A percentile compares a stretch with the other conserved stretches of the same genome.
Evolutionary conservation across 2,329 filamentous ascomycete species (phyloP).

Genomic region (Fusarium irregulare): DNA sequence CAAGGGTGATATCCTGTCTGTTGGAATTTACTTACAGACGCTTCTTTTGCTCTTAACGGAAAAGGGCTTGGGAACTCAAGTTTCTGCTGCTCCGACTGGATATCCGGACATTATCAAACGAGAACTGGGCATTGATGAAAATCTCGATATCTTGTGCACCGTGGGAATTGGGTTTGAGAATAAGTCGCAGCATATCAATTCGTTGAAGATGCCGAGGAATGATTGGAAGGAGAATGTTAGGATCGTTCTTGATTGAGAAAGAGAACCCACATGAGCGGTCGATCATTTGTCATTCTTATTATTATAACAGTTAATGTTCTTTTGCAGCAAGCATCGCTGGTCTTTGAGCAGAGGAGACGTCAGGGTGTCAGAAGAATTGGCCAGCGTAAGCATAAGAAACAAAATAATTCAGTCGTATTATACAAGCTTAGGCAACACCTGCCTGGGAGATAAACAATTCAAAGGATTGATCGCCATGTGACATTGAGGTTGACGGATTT

Average conservation of each 20-base stretch:
- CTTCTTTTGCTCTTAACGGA: conserved; percentile 28
- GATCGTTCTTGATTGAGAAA: not conserved
- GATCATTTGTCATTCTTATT: no score
- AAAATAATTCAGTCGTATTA: no score
- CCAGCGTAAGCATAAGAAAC: no score
- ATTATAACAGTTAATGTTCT: no score
- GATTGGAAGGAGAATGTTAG: conserved; percentile 17
- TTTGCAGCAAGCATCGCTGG: no score
- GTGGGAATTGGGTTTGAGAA: conserved; percentile 27
- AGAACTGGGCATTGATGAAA: conserved; percentile 7
- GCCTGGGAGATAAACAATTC: not conserved
- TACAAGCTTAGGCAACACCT: no score
- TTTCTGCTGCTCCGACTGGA: conserved; percentile 12
- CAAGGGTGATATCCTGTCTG: conserved; percentile 20
- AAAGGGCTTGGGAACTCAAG: conserved; percentile 22
- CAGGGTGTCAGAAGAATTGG: no score
- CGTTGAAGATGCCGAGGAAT: conserved; percentile 25
- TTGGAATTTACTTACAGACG: conserved; percentile 32
- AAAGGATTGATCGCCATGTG: not conserved
- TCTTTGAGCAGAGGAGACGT: no score
- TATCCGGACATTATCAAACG: conserved; percentile 16
- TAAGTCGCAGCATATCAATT: conserved; percentile 8
- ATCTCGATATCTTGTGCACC: conserved; percentile 13
- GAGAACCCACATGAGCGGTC: no score
- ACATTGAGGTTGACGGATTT: not conserved